Conservation (phyloP, 805 yeast species). For the Komagataella pseudopastoris region DNA sequence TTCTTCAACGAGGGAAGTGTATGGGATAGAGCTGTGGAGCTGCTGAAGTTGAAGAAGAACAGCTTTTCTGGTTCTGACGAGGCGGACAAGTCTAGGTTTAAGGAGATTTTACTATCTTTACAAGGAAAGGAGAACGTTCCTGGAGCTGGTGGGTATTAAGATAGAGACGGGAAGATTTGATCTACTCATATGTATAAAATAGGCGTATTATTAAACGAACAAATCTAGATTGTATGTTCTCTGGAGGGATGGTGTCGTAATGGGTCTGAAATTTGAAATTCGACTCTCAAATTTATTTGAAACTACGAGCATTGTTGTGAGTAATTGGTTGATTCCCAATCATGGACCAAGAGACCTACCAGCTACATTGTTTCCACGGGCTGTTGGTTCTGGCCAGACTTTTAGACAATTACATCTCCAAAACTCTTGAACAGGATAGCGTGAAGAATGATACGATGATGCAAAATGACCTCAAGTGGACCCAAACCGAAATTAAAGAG, state of each 20-base stretch:
- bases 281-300: neutral
- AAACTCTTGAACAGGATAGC: neutral
- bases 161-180: neutral
- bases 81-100: slow-evolving; percentile 41
- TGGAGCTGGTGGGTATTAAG: slow-evolving; percentile 40
- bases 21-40: slow-evolving; percentile 43
- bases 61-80: slow-evolving; percentile 19
- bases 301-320: neutral
- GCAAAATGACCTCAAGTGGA: neutral
- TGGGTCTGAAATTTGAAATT: neutral
- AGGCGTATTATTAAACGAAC: neutral
- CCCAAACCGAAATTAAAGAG: neutral
- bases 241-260: neutral
- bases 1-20: slow-evolving; percentile 34
- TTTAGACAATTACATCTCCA: neutral
- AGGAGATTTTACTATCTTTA: slow-evolving; percentile 33
- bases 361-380: neutral
- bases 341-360: neutral
- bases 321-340: neutral
- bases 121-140: slow-evolving; percentile 42
- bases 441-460: neutral
- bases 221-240: neutral
- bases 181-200: neutral
- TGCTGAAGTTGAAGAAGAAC: slow-evolving; percentile 19
- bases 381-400: neutral